Percentiles rank a stretch among this genome's conserved stretches.
phyloP scores from a whole-genome alignment of 768 basidiomycete species.

The Lepiota venenata region DNA sequence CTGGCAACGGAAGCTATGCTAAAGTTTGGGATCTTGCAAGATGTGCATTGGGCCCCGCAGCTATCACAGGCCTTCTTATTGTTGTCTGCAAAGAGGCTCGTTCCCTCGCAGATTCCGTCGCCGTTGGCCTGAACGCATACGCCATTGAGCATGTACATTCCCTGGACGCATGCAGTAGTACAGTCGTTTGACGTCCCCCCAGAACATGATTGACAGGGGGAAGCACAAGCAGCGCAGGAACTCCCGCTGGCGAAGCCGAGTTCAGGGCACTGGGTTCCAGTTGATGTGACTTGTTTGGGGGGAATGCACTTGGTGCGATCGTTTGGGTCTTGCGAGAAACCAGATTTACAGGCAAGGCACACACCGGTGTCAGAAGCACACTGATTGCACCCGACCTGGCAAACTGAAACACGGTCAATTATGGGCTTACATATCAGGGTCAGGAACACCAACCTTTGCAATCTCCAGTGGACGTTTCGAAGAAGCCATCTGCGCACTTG shows the following conservation, averaged over 20 bases:
- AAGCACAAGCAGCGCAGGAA: slow-evolving; percentile 54
- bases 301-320: slow-evolving; percentile 66
- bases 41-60: slow-evolving; percentile 75
- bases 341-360: slow-evolving; percentile 67
- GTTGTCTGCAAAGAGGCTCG: slow-evolving; percentile 70
- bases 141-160: slow-evolving; percentile 59
- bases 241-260: slow-evolving; percentile 56
- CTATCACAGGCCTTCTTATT: slow-evolving; percentile 77
- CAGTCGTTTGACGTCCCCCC: slow-evolving; percentile 66
- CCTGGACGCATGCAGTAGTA: slow-evolving; percentile 59
- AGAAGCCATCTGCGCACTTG: slow-evolving; percentile 72
- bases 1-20: slow-evolving; percentile 58
- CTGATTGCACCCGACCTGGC: slow-evolving; percentile 68
- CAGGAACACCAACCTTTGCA: slow-evolving; percentile 58
- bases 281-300: slow-evolving; percentile 43
- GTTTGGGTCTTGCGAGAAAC: slow-evolving; percentile 60
- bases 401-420: slow-evolving; percentile 49
- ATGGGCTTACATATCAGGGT: slow-evolving; percentile 29
- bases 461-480: slow-evolving; percentile 63
- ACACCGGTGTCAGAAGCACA: slow-evolving; percentile 64
- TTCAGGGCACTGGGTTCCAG: slow-evolving; percentile 58
- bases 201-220: slow-evolving; percentile 65
- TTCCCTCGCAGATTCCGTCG: slow-evolving; percentile 69
- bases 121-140: slow-evolving; percentile 61
- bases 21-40: slow-evolving; percentile 72